Base-by-base conservation (phyloP, 1,284 basidiomycete genomes). In the Ceratobasidium sp. region DNA sequence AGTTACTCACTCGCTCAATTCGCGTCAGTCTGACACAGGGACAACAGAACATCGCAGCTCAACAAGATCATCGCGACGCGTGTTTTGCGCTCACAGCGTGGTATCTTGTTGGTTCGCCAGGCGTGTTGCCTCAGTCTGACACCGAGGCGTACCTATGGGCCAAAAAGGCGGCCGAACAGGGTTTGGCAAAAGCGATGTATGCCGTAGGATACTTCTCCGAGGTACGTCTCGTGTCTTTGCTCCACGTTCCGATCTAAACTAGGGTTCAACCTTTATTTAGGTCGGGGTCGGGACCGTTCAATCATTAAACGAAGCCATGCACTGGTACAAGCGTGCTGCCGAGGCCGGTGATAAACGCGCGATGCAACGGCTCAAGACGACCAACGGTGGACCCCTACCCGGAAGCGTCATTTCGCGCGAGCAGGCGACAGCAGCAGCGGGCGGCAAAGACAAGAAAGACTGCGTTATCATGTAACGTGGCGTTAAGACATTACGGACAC, bases 31-130 rank as follows among this genome's bases (percentile, higher is more conserved):
- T 72, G 43, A 45, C 74, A 50, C 74, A 32, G 55, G 65, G 62
- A 48, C 48, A 36, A 74, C 46, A 97, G 95, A 96, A 98, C 79
- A 97, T 98, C 76, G 96, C 96, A 28, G 97, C 97, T 1, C 97
- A 98, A 80, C 96, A 98, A 83, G 91, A 91, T 77, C 97, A 99
- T 80, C 91, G 92, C 21, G 97, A 99, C 79, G 96, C 97, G 0
- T 98, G 96, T 81, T 99, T 99, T 79, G 97, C 97, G 1, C 86
- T 99, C 41, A 98, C 97, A 10, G 96, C 97, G 9, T 99, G 97
- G 97, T 99, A 99, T 79, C 90, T 99, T 75, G 97, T 99, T 74
- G 97, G 97, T 67, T 98, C 96, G 5, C 94, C 96, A 0, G 97
- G 97, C 55, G 96, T 99, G 8, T 86, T 99, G 34, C 97, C 97